Base-by-base conservation (phyloP, 2,329 filamentous ascomycete species). In the Dendryphion nanum region DNA sequence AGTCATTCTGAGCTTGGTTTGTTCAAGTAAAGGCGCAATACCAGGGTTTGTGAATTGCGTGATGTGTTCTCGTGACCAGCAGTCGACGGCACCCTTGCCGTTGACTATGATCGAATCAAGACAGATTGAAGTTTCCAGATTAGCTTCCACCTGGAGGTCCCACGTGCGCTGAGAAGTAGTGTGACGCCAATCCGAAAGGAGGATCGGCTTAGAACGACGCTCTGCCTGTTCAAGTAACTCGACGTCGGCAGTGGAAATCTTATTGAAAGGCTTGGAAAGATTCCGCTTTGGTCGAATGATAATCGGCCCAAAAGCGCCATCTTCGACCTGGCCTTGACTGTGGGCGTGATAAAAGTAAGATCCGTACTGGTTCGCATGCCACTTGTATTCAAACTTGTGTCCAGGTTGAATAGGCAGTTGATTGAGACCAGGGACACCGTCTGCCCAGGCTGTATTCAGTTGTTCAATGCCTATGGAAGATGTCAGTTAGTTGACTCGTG, bases 311-410 rank as follows among this genome's bases (percentile, higher is more conserved):
- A 74, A 78, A 8, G 81, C 61, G 0, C 81, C 81, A 47, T 84
- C 80, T 40, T 79, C 74, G 12, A 83, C 68, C 43, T 81, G 78
- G 2, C 71, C 71, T 2, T 66, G 62, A 17, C 69, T 68, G 50
- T 83, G 80, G 0, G 77, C 72, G 59, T 83, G 80, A 47, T 83
- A 83, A 68, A 76, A 82, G 59, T 78, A 80, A 29, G 72, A 74
- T 3, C 81, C 81, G 47, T 77, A 74, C 38, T 79, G 72, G 0
- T 67, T 69, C 0, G 79, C 78, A n/a, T 63, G 70, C 66, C 76
- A 83, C 20, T 63, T 65, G 51, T 83, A 79, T 0, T 67, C 64
- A 48, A 76, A 83, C 18, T 57, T 67, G 3, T 55, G 50, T 2
- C 72, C 72, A 1, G 77, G 70, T 10, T 61, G 50, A 38, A 83